phyloP scores from a whole-genome alignment of 2,329 filamentous ascomycete genomes.

The Phyllosticta paracitricarpa region DNA sequence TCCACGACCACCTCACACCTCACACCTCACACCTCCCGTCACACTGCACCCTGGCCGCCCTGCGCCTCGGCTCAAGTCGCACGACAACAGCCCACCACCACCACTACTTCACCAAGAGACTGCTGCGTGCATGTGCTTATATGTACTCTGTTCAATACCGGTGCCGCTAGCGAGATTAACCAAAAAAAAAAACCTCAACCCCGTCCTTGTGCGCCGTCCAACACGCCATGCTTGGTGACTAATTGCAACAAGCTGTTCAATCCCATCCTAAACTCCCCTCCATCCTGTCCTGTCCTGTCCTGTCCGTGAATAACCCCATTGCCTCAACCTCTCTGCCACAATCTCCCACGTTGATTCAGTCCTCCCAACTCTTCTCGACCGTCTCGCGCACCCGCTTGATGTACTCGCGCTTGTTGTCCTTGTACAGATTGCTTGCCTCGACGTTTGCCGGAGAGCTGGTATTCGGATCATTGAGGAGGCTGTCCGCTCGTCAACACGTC shows the following conservation, averaged over 20 bases:
- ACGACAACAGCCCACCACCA: background rate
- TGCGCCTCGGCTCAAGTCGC: background rate
- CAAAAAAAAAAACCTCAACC: background rate
- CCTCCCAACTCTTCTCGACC: slow-evolving; percentile 99
- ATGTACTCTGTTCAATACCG: background rate
- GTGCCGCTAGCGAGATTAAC: background rate
- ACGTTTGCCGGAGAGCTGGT: slow-evolving; percentile 98
- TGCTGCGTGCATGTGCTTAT: background rate
- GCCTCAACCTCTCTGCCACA: background rate
- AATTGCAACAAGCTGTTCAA: background rate
- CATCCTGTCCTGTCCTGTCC: background rate
- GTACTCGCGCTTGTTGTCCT: slow-evolving; percentile 95
- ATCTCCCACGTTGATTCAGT: slow-evolving; percentile 41
- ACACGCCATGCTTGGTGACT: slow-evolving; percentile 5
- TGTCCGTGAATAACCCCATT: background rate
- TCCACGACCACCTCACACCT: background rate
- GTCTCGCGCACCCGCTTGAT: slow-evolving; percentile 91
- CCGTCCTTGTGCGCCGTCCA: slow-evolving; percentile 8
- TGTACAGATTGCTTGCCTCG: slow-evolving; percentile 95
- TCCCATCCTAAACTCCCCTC: background rate
- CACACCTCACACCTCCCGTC: background rate
- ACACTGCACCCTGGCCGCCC: background rate
- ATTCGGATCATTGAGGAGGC: slow-evolving; percentile 93
- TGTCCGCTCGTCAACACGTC: slow-evolving; percentile 29
- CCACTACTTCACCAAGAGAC: background rate